Base-by-base conservation (phyloP, 2,329 filamentous ascomycete species). In the Aspergillus versicolor region DNA sequence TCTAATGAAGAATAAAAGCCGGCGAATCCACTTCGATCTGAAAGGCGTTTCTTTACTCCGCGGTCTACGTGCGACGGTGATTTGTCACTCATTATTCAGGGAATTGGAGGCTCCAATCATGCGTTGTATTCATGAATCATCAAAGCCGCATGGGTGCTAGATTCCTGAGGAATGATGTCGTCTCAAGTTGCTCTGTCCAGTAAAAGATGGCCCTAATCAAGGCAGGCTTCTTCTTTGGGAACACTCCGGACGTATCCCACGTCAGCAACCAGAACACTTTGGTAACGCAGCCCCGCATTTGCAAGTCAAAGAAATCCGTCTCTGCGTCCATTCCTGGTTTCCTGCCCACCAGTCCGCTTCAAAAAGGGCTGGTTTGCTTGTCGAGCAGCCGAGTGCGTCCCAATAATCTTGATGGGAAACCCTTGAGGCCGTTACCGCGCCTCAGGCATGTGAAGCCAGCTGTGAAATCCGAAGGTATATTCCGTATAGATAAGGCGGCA, bases 21-120 rank as follows among this genome's bases (percentile, higher is more conserved):
- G 34, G 7, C 7, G 5, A 37, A 37, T n/a, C 34, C 12, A 37
- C 15, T n/a, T 37, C 13, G 34, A 13, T 37, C 4, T 37, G 3
- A 15, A 32, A 12, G 48, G 48, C 37, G 48, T 3, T 42, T 42
- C 48, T 51, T 51, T 50, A 50, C 47, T 50, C 47, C 47, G 34
- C 19, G 9, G 15, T 51, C 37, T 38, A 30, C 48, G 17, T 30
- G 21, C 24, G 17, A 38, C 48, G 37, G 22, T 51, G 48, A 42
- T 42, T 44, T 22, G 37, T 32, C 7, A 37, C 30, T 24, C 24
- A 44, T 32, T 17, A 32, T 27, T 34, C 24, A 17, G n/a, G 19
- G 7, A 27, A 24, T 40, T 12, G 21, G 19, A n/a, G 17, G 17
- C 37, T 21, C 30, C 34, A 27, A 11, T 21, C 22, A 24, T 42